Evolutionary conservation across 306 rosid species (phyloP).

Genomic region (Corylus heterophylla): DNA sequence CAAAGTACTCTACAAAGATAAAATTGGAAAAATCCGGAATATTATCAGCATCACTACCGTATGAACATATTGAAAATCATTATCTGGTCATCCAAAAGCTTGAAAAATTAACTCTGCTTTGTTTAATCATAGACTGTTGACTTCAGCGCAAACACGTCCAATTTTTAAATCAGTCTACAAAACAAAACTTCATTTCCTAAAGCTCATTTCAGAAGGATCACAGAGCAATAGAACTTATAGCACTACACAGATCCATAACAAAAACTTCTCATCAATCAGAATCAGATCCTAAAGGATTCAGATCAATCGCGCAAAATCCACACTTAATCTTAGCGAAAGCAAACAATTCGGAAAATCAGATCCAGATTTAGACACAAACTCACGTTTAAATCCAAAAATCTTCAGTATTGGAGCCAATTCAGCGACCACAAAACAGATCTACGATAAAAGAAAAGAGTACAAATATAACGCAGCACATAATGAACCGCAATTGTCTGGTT

Average conservation of each 20-base stretch:
- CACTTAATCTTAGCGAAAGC: neutral
- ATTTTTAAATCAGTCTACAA: slow-evolving; percentile 5
- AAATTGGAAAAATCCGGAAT: neutral
- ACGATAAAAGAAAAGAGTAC: neutral
- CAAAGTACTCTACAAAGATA: slow-evolving; percentile 13
- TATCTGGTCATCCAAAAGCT: neutral
- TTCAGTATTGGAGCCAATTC: slow-evolving; percentile 12
- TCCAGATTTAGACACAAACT: slow-evolving; percentile 13
- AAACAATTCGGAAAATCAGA: slow-evolving; percentile 2
- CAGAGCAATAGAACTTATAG: slow-evolving; percentile 11
- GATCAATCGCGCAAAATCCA: slow-evolving; percentile 17
- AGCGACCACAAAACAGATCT: slow-evolving; percentile 23
- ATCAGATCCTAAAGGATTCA: slow-evolving; percentile 24
- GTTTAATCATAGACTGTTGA: neutral
- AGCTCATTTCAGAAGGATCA: slow-evolving; percentile 8
- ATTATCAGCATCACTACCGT: no score
- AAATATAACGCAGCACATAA: neutral
- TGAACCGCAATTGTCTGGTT: neutral
- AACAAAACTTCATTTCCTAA: neutral
- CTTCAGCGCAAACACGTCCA: slow-evolving; percentile 16
- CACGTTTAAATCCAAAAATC: neutral
- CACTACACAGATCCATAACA: slow-evolving; percentile 1
- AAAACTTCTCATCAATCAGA: slow-evolving; percentile 10
- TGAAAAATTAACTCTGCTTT: neutral
- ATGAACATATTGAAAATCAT: neutral